phyloP scores from a whole-genome alignment of 148 eudicot species.

The Tetragonia tetragonoides region DNA sequence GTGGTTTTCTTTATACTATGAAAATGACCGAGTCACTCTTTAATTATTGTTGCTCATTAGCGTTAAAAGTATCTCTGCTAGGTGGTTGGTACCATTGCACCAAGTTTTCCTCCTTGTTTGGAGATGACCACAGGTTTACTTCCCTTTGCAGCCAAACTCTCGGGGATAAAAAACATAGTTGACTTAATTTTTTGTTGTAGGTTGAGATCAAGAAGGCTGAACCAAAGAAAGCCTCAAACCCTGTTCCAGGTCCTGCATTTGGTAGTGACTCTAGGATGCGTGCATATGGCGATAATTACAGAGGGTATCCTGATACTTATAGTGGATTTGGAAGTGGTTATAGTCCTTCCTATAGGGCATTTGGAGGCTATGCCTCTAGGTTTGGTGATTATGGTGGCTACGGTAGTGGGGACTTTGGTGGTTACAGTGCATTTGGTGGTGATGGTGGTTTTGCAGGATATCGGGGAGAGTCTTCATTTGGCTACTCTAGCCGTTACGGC shows the following conservation, averaged over 20 bases:
- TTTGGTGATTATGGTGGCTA: constrained; percentile 40
- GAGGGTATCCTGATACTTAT: constrained; percentile 40
- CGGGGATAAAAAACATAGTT: constrained; percentile 28
- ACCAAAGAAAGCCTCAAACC: constrained; percentile 73
- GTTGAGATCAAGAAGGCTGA: constrained; percentile 93
- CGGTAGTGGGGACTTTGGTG: constrained; percentile 37
- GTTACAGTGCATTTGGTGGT: constrained; percentile 33
- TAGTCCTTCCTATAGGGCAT: constrained; percentile 41
- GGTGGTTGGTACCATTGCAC: constrained; percentile 11
- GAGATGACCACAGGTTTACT: constrained; percentile 20
- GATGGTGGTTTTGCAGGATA: constrained; percentile 27
- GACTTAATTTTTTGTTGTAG: constrained; percentile 46
- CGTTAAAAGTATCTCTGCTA: background rate
- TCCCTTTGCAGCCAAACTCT: constrained; percentile 3
- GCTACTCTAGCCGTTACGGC: constrained; percentile 41
- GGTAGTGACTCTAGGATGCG: constrained; percentile 52
- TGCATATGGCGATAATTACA: constrained; percentile 37
- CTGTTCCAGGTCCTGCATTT: constrained; percentile 51
- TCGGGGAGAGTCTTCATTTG: constrained; percentile 46
- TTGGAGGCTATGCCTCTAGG: constrained; percentile 34
- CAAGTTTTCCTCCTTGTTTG: background rate
- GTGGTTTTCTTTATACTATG: background rate
- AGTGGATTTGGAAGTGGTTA: constrained; percentile 39
- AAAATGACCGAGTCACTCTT: background rate
- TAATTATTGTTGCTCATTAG: background rate